Percentiles rank a stretch among this genome's conserved stretches.
Conservation (phyloP, 306 rosid genomes). For the Potentilla sterilis region DNA sequence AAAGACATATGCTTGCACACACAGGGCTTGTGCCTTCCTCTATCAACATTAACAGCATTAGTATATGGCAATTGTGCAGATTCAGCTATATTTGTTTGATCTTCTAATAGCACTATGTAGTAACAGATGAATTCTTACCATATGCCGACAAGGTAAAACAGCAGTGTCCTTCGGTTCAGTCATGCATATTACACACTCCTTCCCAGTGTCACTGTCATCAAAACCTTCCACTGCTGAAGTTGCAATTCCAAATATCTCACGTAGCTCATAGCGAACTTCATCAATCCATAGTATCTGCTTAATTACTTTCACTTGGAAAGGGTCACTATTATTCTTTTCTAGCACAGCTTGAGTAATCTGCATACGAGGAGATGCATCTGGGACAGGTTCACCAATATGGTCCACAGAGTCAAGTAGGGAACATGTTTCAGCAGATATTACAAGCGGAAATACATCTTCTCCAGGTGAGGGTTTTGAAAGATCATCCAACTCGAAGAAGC, state of each 20-base stretch:
- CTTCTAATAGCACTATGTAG: slow-evolving; percentile 13
- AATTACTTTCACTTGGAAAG: slow-evolving; percentile 70
- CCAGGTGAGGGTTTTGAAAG: slow-evolving; percentile 79
- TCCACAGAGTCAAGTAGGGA: slow-evolving; percentile 34
- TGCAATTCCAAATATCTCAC: slow-evolving; percentile 79
- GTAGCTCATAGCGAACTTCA: slow-evolving; percentile 70
- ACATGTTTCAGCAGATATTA: slow-evolving; percentile 73
- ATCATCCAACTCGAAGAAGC: slow-evolving; percentile 82
- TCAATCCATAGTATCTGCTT: slow-evolving; percentile 81
- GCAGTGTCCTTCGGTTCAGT: slow-evolving; percentile 88
- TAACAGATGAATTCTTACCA: slow-evolving; percentile 54
- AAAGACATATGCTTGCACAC: not conserved
- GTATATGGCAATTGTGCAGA: not conserved
- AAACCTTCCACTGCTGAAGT: slow-evolving; percentile 54
- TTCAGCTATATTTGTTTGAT: slow-evolving; percentile 8
- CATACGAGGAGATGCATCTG: slow-evolving; percentile 49
- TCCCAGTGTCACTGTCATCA: slow-evolving; percentile 60
- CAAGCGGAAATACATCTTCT: slow-evolving; percentile 75
- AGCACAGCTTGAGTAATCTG: slow-evolving; percentile 82
- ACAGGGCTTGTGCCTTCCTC: slow-evolving; percentile 7
- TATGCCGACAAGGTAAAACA: slow-evolving; percentile 83
- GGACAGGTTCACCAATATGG: slow-evolving; percentile 33
- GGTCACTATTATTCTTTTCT: slow-evolving; percentile 50
- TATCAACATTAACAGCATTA: slow-evolving; percentile 12
- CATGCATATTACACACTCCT: slow-evolving; percentile 93